phyloP scores from a whole-genome alignment of 306 rosid genomes.

The Vigna hirtella region DNA sequence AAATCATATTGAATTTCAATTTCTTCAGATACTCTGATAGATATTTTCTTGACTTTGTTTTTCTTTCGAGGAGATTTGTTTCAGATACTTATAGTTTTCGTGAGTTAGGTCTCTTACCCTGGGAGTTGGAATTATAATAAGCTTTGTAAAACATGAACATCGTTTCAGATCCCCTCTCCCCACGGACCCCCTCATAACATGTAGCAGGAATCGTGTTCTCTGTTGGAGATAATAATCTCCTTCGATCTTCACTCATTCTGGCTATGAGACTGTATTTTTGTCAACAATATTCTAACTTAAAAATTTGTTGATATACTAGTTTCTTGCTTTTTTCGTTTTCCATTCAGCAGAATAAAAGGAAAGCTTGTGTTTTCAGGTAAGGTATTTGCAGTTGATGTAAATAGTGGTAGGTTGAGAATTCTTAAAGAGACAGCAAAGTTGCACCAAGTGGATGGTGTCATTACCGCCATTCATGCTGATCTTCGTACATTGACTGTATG shows the following conservation, averaged over 20 bases:
- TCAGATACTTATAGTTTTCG: not conserved
- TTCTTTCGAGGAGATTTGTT: constrained; percentile 3
- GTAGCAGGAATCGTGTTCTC: not conserved
- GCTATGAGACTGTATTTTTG: not conserved
- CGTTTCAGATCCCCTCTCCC: constrained; percentile 6
- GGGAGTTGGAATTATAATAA: not conserved
- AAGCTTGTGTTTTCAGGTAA: constrained; percentile 59
- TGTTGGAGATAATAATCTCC: constrained; percentile 17
- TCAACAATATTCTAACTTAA: constrained; percentile 22
- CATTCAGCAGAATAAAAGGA: constrained; percentile 2
- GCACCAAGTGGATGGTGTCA: constrained; percentile 75
- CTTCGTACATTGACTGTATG: constrained; percentile 70
- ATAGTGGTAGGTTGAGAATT: constrained; percentile 82
- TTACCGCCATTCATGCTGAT: constrained; percentile 70
- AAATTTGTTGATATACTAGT: constrained; percentile 24
- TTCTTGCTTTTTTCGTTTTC: not conserved
- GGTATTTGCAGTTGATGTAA: constrained; percentile 75
- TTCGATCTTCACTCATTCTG: not conserved
- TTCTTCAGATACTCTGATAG: not conserved
- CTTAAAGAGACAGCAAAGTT: constrained; percentile 82
- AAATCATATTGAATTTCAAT: constrained; percentile 15
- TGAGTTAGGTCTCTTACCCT: constrained; percentile 9
- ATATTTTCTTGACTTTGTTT: not conserved
- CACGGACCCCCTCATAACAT: not conserved
- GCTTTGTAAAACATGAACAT: constrained; percentile 17